Percentiles rank a stretch among this genome's conserved stretches.
These are phyloP conservation scores for Pecoramyces ruminantium DNA, from an alignment of 192 early-diverging fungal species.

Conservation along the genomic window DNA sequence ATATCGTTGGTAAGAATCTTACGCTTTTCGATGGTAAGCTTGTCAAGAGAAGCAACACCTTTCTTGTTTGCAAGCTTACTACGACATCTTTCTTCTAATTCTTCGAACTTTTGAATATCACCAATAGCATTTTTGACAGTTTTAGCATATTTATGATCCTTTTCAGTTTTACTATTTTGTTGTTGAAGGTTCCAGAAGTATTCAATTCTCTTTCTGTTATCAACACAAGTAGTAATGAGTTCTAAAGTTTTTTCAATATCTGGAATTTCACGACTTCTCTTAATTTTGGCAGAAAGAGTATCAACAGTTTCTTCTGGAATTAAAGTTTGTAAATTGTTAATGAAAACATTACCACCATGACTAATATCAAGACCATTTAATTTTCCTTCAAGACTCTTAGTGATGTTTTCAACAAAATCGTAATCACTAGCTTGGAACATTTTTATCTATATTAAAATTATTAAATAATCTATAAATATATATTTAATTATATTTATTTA, in stretches of 20 bases:
- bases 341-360: neutral
- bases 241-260: neutral
- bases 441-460: neutral
- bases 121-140: neutral
- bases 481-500: too few relatives aligned
- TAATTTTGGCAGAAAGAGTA: neutral
- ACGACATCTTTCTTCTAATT: neutral
- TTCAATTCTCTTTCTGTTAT: neutral
- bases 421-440: neutral
- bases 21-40: neutral
- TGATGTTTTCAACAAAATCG: neutral
- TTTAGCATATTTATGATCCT: neutral
- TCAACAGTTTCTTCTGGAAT: neutral
- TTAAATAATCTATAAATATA: neutral
- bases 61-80: neutral
- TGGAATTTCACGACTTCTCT: neutral
- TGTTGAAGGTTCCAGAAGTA: neutral
- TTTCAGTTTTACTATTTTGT: neutral
- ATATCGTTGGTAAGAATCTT: neutral
- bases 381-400: neutral
- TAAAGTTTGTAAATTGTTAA: neutral
- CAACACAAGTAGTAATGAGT: neutral
- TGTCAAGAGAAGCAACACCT: neutral
- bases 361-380: neutral
- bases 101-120: neutral